These are phyloP conservation scores for Boletus chippewaensis DNA, from an alignment of 1,284 basidiomycete species.

Conservation along the genomic window DNA sequence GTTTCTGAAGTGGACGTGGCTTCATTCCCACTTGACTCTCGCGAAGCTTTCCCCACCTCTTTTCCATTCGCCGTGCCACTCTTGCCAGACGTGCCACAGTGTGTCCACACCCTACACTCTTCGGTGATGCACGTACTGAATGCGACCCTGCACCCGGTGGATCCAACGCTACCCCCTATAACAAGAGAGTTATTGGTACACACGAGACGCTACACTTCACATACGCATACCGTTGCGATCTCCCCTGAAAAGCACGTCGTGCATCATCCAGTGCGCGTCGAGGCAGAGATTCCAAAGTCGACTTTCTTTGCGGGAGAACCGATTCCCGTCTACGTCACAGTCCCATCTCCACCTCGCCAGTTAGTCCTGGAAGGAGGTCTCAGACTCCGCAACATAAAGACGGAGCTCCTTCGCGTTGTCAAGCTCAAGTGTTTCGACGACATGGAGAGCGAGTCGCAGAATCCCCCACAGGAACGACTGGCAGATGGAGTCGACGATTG, in stretches of 20 bases:
- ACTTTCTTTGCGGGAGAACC: constrained; percentile 62
- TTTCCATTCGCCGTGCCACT: constrained; percentile 74
- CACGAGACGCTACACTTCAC: constrained; percentile 66
- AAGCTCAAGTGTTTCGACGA: constrained; percentile 43
- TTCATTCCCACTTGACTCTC: constrained; percentile 31
- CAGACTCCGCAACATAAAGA: constrained; percentile 65
- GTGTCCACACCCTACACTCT: constrained; percentile 63
- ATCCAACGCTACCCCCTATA: constrained; percentile 36
- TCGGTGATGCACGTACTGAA: constrained; percentile 59
- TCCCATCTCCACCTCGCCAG: constrained; percentile 60
- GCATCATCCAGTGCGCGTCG: constrained; percentile 56
- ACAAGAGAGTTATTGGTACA: constrained; percentile 59
- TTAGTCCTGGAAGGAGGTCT: constrained; percentile 60
- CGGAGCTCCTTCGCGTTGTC: constrained; percentile 62
- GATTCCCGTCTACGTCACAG: constrained; percentile 70
- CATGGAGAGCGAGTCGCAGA: constrained; percentile 28
- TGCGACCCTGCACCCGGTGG: constrained; percentile 53
- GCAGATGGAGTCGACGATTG: constrained; percentile 1
- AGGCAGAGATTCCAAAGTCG: constrained; percentile 64
- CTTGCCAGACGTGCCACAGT: constrained; percentile 67
- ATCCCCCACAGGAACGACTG: constrained; percentile 20
- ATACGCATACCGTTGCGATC: constrained; percentile 45
- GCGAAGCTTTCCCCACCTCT: constrained; percentile 45
- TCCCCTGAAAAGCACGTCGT: constrained; percentile 54
- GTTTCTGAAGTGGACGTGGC: constrained; percentile 49